Conservation (phyloP, 495 filamentous ascomycete species). For the Gamarada debralockiae region DNA sequence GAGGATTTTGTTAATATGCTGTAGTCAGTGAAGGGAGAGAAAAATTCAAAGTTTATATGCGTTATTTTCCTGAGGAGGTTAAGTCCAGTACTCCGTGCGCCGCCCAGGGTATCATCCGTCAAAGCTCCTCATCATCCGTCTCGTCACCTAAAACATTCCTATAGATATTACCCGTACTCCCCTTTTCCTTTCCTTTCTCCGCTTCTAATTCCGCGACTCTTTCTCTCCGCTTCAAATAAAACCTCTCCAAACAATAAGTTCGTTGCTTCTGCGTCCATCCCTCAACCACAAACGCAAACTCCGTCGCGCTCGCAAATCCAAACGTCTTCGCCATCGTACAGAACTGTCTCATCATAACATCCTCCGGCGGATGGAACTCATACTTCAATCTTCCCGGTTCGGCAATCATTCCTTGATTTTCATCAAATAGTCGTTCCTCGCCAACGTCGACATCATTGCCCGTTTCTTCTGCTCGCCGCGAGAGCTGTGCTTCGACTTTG, state of each 20-base stretch:
- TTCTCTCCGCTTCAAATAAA: constrained; percentile 58
- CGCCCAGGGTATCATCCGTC: constrained; percentile 18
- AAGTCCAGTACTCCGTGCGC: neutral
- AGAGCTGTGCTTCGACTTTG: constrained; percentile 76
- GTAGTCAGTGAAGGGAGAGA: neutral
- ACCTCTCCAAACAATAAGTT: constrained; percentile 72
- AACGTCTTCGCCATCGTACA: constrained; percentile 82
- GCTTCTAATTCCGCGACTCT: constrained; percentile 27
- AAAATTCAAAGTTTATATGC: too few relatives aligned
- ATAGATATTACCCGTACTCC: neutral
- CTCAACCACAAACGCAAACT: constrained; percentile 93
- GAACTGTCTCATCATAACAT: constrained; percentile 79
- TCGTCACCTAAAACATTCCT: neutral
- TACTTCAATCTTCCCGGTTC: constrained; percentile 42
- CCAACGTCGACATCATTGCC: constrained; percentile 44
- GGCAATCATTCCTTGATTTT: constrained; percentile 28
- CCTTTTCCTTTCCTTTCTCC: neutral
- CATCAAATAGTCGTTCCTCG: constrained; percentile 47
- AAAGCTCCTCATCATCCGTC: constrained; percentile 17
- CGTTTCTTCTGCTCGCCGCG: constrained; percentile 65
- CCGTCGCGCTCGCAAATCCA: constrained; percentile 70
- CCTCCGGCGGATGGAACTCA: constrained; percentile 69
- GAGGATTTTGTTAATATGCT: too few relatives aligned
- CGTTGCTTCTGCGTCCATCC: constrained; percentile 87
- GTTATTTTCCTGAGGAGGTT: too few relatives aligned